Percentiles rank a stretch among this genome's conserved stretches.
Evolutionary conservation across 306 rosid species (phyloP).

Genomic region (Vigna reflexopilosa): DNA sequence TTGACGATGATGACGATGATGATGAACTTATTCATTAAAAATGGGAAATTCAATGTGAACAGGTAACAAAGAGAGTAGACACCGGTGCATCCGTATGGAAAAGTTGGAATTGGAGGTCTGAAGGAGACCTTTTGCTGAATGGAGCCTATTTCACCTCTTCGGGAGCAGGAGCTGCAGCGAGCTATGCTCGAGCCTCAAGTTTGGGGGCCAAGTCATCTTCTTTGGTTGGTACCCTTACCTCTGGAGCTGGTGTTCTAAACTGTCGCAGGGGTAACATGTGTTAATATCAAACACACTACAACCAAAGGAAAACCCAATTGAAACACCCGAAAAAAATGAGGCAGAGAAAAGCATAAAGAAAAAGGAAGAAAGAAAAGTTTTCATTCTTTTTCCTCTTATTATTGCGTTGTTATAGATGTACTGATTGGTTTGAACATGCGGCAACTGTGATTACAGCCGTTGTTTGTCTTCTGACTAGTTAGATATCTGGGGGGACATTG

Average conservation of each 20-base stretch:
- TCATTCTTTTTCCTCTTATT: constrained; percentile 60
- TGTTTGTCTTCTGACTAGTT: constrained; percentile 58
- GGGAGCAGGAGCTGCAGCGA: constrained; percentile 81
- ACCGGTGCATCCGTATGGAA: constrained; percentile 58
- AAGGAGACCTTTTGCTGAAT: constrained; percentile 90
- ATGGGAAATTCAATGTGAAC: constrained; percentile 33
- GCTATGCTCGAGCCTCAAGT: constrained; percentile 99
- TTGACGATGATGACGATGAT: background rate
- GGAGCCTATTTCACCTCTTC: constrained; percentile 91
- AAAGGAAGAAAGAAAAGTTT: constrained; percentile 57
- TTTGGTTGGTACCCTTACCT: constrained; percentile 73
- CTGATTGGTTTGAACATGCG: constrained; percentile 62
- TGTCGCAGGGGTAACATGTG: constrained; percentile 76
- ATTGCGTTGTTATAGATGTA: constrained; percentile 54
- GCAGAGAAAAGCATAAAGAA: constrained; percentile 39
- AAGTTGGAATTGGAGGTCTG: constrained; percentile 96
- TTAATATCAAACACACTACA: constrained; percentile 50
- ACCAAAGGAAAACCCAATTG: constrained; percentile 24
- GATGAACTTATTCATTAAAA: background rate
- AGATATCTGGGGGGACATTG: constrained; percentile 46
- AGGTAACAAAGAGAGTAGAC: constrained; percentile 93
- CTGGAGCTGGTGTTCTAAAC: constrained; percentile 73
- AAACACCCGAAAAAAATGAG: constrained; percentile 17
- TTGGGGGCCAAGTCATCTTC: constrained; percentile 97
- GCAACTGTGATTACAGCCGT: constrained; percentile 51